phyloP scores from a whole-genome alignment of 495 filamentous ascomycete genomes.

The Talaromyces thailandensis region DNA sequence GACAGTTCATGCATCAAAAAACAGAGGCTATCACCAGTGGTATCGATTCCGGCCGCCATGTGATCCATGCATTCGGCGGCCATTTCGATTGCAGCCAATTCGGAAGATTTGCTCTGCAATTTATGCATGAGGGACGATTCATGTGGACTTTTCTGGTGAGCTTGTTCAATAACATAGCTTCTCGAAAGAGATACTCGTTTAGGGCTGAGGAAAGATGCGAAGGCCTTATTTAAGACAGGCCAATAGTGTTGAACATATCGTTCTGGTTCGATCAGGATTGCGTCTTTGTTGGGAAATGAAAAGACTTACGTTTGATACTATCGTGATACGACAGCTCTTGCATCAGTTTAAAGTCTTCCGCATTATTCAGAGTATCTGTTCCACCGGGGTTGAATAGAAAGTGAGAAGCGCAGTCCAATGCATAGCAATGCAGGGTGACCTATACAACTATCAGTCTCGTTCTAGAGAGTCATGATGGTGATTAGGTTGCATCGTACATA shows the following conservation, averaged over 20 bases:
- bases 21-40: slow-evolving; percentile 55
- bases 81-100: slow-evolving; percentile 16
- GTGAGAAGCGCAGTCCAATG: slow-evolving; percentile 56
- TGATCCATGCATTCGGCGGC: slow-evolving; percentile 42
- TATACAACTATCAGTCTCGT: neutral
- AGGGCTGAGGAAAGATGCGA: slow-evolving; percentile 14
- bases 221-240: slow-evolving; percentile 21
- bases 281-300: neutral
- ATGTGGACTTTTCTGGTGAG: slow-evolving; percentile 14
- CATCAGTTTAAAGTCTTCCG: slow-evolving; percentile 51
- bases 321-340: slow-evolving; percentile 55
- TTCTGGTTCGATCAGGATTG: slow-evolving; percentile 17
- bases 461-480: neutral
- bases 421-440: slow-evolving; percentile 48
- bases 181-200: slow-evolving; percentile 23
- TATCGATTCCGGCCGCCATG: slow-evolving; percentile 56
- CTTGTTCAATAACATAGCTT: slow-evolving; percentile 19
- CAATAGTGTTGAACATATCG: slow-evolving; percentile 32
- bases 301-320: slow-evolving; percentile 48
- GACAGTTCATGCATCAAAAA: slow-evolving; percentile 63
- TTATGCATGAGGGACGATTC: slow-evolving; percentile 23
- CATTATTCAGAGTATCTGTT: slow-evolving; percentile 41
- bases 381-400: slow-evolving; percentile 57
- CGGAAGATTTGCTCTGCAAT: slow-evolving; percentile 21
- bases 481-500: slow-evolving; percentile 35